Evolutionary conservation across 345 rosid species (phyloP).

Genomic region (Salix exigua): DNA sequence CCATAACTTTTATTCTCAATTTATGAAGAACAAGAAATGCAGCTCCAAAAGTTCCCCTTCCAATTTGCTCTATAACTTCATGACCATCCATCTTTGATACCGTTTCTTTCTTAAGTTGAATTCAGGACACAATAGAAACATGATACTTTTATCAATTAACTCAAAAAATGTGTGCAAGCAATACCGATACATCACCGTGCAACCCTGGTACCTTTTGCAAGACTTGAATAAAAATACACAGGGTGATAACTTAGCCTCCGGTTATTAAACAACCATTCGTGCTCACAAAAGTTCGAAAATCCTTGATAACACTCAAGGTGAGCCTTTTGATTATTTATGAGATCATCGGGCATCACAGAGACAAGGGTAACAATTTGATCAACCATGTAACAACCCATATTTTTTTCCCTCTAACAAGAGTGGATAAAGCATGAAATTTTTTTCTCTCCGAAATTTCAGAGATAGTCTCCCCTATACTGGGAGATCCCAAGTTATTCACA

Average conservation of each 20-base stretch:
- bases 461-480: too few species aligned
- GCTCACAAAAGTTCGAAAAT: not conserved
- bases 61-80: conserved; percentile 53
- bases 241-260: not conserved
- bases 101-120: conserved; percentile 4
- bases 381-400: too few species aligned
- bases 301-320: not conserved
- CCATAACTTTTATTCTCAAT: conserved; percentile 35
- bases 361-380: conserved; percentile 58
- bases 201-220: not conserved
- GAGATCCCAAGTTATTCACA: too few species aligned
- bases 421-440: too few species aligned
- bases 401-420: too few species aligned
- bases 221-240: not conserved
- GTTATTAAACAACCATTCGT: not conserved
- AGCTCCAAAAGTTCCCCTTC: conserved; percentile 50
- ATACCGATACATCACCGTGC: not conserved
- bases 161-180: not conserved
- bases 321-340: conserved; percentile 76
- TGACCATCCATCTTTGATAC: conserved; percentile 44
- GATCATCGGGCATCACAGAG: conserved; percentile 91
- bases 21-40: conserved; percentile 50
- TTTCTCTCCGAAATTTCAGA: too few species aligned
- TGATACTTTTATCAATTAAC: conserved; percentile 6
- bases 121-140: too few species aligned